phyloP scores from a whole-genome alignment of 1,284 basidiomycete genomes.

The Chalciporus sp. region DNA sequence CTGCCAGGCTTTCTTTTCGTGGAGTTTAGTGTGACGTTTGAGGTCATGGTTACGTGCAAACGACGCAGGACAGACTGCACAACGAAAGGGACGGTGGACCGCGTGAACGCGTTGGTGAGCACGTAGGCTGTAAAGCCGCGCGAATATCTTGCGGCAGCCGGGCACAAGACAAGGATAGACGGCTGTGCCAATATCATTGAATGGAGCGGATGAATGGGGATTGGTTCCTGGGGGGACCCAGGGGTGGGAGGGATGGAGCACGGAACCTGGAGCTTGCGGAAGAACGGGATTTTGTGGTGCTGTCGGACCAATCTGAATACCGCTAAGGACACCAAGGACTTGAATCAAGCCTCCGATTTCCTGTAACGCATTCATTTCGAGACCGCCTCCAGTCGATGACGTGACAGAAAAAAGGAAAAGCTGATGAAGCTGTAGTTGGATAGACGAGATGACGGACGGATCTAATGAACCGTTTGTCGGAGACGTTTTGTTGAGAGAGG shows the following conservation, averaged over 20 bases:
- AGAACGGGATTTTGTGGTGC: conserved; percentile 23
- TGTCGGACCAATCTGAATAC: conserved; percentile 65
- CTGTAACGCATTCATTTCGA: conserved; percentile 58
- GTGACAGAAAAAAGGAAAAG: conserved; percentile 75
- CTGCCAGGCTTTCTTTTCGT: conserved; percentile 69
- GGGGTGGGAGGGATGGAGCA: conserved; percentile 36
- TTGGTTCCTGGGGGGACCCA: conserved; percentile 33
- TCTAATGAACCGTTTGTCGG: conserved; percentile 49
- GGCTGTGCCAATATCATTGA: conserved; percentile 64
- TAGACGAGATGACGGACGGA: conserved; percentile 58
- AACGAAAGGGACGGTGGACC: conserved; percentile 63
- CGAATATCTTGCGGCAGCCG: conserved; percentile 66
- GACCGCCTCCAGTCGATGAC: conserved; percentile 55
- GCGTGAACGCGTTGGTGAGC: conserved; percentile 67
- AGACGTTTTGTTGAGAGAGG: conserved; percentile 42
- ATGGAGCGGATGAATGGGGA: conserved; percentile 23
- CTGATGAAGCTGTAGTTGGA: conserved; percentile 70
- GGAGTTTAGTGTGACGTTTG: conserved; percentile 68
- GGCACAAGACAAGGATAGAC: conserved; percentile 71
- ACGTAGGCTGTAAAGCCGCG: conserved; percentile 65
- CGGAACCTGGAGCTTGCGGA: conserved; percentile 14
- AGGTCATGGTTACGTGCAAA: conserved; percentile 78
- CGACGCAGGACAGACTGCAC: conserved; percentile 63
- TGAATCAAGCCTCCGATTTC: conserved; percentile 77
- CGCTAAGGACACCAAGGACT: conserved; percentile 73